Evolutionary conservation across 2,329 filamentous ascomycete genomes (phyloP).

Genomic region (Cladorrhinum sp.): DNA sequence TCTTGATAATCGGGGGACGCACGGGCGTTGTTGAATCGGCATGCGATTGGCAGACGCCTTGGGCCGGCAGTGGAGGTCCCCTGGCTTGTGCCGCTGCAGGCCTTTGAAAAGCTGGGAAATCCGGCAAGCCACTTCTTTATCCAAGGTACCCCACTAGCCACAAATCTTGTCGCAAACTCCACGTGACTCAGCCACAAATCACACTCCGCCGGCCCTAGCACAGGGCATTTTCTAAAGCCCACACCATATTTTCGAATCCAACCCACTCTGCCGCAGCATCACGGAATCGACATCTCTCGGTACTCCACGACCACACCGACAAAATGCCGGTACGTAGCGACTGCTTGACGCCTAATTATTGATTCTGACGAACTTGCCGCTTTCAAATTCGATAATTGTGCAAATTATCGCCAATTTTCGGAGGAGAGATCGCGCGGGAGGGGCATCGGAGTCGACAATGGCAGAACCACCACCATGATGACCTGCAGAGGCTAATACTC

Average conservation of each 20-base stretch:
- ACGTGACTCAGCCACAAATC: constrained; percentile 27
- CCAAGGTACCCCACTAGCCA: constrained; percentile 11
- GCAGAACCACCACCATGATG: background rate
- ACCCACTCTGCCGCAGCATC: constrained; percentile 27
- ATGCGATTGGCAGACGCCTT: constrained; percentile 15
- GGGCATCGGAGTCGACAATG: constrained; percentile 5
- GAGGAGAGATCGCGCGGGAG: background rate
- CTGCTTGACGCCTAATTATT: background rate
- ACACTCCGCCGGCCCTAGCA: constrained; percentile 25
- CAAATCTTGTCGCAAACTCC: background rate
- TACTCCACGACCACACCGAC: constrained; percentile 34
- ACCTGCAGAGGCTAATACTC: constrained; percentile 23
- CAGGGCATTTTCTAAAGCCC: constrained; percentile 28
- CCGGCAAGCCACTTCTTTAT: constrained; percentile 3
- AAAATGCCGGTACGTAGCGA: constrained; percentile 39
- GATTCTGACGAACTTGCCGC: background rate
- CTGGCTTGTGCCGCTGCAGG: background rate
- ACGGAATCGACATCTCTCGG: constrained; percentile 31
- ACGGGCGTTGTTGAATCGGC: constrained; percentile 5
- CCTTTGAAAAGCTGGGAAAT: background rate
- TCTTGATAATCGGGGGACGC: constrained; percentile 1
- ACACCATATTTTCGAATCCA: constrained; percentile 30
- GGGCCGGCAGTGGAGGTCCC: background rate
- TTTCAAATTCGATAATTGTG: constrained; percentile 2
- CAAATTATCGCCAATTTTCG: background rate